Conservation (phyloP, 2,329 filamentous ascomycete species). For the Curvularia sp. region DNA sequence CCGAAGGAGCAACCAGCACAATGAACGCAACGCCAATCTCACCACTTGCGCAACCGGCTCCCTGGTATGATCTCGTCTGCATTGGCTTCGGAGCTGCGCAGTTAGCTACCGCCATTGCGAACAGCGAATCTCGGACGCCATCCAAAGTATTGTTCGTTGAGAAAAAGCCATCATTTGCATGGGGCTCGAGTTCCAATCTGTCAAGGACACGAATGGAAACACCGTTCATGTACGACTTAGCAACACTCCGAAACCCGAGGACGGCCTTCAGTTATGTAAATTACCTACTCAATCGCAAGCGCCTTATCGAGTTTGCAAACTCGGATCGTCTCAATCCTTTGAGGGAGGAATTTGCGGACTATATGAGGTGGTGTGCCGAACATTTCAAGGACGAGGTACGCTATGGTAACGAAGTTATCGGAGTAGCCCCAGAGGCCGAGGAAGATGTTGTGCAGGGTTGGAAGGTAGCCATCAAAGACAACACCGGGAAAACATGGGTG, state of each 20-base stretch:
- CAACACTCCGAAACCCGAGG: slow-evolving; percentile 46
- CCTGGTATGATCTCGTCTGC: slow-evolving; percentile 44
- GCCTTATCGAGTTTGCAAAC: slow-evolving; percentile 47
- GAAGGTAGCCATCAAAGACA: slow-evolving; percentile 40
- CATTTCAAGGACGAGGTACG: slow-evolving; percentile 43
- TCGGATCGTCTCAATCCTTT: slow-evolving; percentile 48
- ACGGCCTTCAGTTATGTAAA: slow-evolving; percentile 46
- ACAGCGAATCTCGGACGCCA: slow-evolving; percentile 38
- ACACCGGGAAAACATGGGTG: slow-evolving; percentile 30
- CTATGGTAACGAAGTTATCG: slow-evolving; percentile 43
- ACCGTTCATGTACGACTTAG: slow-evolving; percentile 47
- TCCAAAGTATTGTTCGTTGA: slow-evolving; percentile 43
- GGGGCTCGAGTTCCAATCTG: slow-evolving; percentile 38
- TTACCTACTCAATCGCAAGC: slow-evolving; percentile 41
- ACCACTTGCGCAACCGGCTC: slow-evolving; percentile 20
- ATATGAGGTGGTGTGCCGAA: slow-evolving; percentile 47
- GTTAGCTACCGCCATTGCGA: slow-evolving; percentile 47
- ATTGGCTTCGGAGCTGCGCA: slow-evolving; percentile 48
- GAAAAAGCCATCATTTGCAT: slow-evolving; percentile 43
- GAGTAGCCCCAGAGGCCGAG: slow-evolving; percentile 36
- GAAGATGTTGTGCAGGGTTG: slow-evolving; percentile 32
- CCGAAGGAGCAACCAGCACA: slow-evolving; percentile 22
- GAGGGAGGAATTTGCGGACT: slow-evolving; percentile 50
- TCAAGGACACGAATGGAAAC: slow-evolving; percentile 46
- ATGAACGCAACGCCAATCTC: slow-evolving; percentile 23